Percentiles rank a stretch among this genome's conserved stretches.
phyloP scores from a whole-genome alignment of 768 basidiomycete genomes.

The Mycena filopes region DNA sequence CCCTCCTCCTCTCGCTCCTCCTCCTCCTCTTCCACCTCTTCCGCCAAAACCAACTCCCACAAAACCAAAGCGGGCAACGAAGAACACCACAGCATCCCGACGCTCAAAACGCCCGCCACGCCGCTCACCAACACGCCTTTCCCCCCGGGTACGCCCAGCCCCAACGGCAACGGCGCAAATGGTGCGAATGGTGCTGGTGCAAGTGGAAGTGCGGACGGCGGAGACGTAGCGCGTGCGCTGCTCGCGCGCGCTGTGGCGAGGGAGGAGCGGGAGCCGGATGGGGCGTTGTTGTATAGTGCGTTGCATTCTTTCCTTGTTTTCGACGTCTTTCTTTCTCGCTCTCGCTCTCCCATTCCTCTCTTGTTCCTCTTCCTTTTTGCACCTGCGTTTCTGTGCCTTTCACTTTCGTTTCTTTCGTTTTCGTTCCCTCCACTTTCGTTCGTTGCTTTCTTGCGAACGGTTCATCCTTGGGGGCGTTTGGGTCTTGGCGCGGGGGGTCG shows the following conservation, averaged over 20 bases:
- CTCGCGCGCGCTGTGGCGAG: constrained; percentile 21
- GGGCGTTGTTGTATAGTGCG: constrained; percentile 24
- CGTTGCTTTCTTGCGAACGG: too few relatives aligned
- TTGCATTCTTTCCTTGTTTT: neutral
- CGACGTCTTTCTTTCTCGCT: neutral
- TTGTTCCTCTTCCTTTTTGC: neutral
- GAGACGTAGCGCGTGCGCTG: constrained; percentile 10
- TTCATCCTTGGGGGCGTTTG: too few relatives aligned
- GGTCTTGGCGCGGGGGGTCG: too few relatives aligned
- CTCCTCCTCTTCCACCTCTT: constrained; percentile 3
- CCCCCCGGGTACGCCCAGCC: neutral
- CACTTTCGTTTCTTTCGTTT: too few relatives aligned
- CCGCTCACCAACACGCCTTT: constrained; percentile 4
- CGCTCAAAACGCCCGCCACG: constrained; percentile 24
- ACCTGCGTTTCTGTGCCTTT: too few relatives aligned
- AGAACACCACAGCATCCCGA: neutral
- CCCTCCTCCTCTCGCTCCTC: constrained; percentile 48
- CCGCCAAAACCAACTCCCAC: constrained; percentile 26
- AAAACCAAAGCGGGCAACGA: constrained; percentile 26
- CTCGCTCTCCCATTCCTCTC: neutral
- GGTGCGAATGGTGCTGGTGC: neutral
- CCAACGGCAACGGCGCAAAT: too few relatives aligned
- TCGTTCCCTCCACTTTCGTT: too few relatives aligned
- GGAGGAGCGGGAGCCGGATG: constrained; percentile 10
- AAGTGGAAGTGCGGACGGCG: neutral